These are phyloP conservation scores for Aspergillus leporis DNA, from an alignment of 495 filamentous ascomycete genomes.

Conservation along the genomic window DNA sequence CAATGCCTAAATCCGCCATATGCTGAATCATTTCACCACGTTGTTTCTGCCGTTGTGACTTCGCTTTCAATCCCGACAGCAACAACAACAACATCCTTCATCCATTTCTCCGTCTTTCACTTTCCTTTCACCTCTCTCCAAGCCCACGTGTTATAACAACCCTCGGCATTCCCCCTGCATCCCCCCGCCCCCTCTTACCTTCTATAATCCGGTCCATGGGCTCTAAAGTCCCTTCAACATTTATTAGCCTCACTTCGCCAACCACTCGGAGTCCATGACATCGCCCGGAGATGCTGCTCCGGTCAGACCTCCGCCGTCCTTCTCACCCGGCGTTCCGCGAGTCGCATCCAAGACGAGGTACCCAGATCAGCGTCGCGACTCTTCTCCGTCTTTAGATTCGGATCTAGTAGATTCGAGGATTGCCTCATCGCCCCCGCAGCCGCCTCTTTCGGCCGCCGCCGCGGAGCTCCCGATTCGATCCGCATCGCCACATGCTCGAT, in stretches of 20 bases:
- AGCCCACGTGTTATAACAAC: not conserved
- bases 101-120: slow-evolving; percentile 17
- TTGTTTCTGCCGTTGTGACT: slow-evolving; percentile 24
- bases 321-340: slow-evolving; percentile 53
- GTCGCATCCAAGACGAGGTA: slow-evolving; percentile 52
- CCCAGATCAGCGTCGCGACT: slow-evolving; percentile 38
- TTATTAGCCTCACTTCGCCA: slow-evolving; percentile 16
- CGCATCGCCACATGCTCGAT: slow-evolving; percentile 58
- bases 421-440: slow-evolving; percentile 47
- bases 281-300: slow-evolving; percentile 61
- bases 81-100: slow-evolving; percentile 17
- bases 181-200: not conserved
- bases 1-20: slow-evolving; percentile 12
- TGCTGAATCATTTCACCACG: slow-evolving; percentile 22
- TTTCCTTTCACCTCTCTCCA: slow-evolving; percentile 3
- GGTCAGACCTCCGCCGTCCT: slow-evolving; percentile 60
- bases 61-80: slow-evolving; percentile 29
- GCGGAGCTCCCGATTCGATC: slow-evolving; percentile 42
- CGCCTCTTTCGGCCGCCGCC: slow-evolving; percentile 36
- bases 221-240: slow-evolving; percentile 19
- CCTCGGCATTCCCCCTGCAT: not conserved
- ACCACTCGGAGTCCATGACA: slow-evolving; percentile 56
- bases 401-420: slow-evolving; percentile 52
- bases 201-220: slow-evolving; percentile 36
- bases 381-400: slow-evolving; percentile 43